Base-by-base conservation (phyloP, 768 basidiomycete species). In the Pisolithus marmoratus region DNA sequence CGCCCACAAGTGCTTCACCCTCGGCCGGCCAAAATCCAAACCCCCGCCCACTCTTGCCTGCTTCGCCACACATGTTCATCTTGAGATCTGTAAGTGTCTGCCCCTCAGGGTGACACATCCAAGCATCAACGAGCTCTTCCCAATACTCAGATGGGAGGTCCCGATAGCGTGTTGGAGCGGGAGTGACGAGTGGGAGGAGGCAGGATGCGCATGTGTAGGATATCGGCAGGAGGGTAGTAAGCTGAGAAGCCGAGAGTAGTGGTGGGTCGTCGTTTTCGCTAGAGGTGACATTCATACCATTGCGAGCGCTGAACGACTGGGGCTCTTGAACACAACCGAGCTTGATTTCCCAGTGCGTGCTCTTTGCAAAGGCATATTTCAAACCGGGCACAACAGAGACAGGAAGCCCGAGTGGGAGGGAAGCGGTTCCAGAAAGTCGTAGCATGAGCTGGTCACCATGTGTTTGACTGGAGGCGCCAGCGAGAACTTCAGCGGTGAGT, bases 71-170 rank as follows among this genome's bases (percentile, higher is more conserved):
- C 2, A 51, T 47, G 14, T 54, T 46, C 70, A 73, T 56, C 2
- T 76, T 73, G 56, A 78, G 78, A 54, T 79, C 74, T 47, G 79
- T 69, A 46, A 97, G 72, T 40, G 80, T 83, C 71, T 95, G 93
- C 31, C 56, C 64, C 61, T 96, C 93, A 8, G 83, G 68, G 67
- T 97, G 95, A 61, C 95, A 98, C 88, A 98, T 93, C 95, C 95
- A 98, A 7, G 94, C 87, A 56, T 97, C 95, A 19, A 98, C 82
- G 15, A 98, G 83, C 66, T 98, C 95, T 56, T 92, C 87, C 95
- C 95, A 98, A 60, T 98, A 87, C 63, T 97, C 94, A 4, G 90
- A 94, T 3, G 95, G 95, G 12, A 98, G 73, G 63, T 96, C 94
- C 37, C 84, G 81, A 67, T 89, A 98, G 42, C 68, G 72, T 19